phyloP scores from a whole-genome alignment of 306 rosid genomes.

The Pyrus betulifolia region DNA sequence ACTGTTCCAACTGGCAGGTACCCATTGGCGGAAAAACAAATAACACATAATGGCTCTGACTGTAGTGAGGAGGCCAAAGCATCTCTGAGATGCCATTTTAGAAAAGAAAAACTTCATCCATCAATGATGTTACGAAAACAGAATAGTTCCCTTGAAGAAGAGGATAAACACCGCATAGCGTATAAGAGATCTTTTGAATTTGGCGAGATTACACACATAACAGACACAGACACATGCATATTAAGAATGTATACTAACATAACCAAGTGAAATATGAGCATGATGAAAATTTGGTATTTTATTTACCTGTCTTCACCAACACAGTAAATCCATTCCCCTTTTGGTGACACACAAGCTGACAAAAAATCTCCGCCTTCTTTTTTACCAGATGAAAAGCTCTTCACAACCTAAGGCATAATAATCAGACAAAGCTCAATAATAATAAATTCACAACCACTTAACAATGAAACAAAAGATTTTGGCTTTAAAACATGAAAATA shows the following conservation, averaged over 20 bases:
- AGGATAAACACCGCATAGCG: neutral
- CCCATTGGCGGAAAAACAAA: neutral
- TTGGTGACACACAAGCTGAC: conserved; percentile 90
- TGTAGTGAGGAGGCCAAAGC: neutral
- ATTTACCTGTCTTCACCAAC: conserved; percentile 93
- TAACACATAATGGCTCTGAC: neutral
- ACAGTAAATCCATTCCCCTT: conserved; percentile 99
- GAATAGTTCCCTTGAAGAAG: neutral
- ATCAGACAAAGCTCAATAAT: neutral
- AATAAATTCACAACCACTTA: neutral
- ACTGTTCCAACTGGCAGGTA: neutral
- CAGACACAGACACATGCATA: neutral
- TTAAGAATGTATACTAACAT: neutral
- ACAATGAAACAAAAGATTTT: neutral
- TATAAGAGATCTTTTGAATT: neutral
- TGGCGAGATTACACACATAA: neutral
- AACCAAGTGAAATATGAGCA: neutral
- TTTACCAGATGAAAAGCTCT: conserved; percentile 98
- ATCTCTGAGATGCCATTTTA: neutral
- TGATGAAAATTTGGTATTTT: neutral
- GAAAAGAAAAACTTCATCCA: neutral
- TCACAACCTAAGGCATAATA: conserved; percentile 61
- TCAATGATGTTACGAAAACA: neutral
- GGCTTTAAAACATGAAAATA: neutral
- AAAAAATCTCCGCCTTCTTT: conserved; percentile 97